Conservation (phyloP, 495 filamentous ascomycete genomes). For the Xylaria curta region DNA sequence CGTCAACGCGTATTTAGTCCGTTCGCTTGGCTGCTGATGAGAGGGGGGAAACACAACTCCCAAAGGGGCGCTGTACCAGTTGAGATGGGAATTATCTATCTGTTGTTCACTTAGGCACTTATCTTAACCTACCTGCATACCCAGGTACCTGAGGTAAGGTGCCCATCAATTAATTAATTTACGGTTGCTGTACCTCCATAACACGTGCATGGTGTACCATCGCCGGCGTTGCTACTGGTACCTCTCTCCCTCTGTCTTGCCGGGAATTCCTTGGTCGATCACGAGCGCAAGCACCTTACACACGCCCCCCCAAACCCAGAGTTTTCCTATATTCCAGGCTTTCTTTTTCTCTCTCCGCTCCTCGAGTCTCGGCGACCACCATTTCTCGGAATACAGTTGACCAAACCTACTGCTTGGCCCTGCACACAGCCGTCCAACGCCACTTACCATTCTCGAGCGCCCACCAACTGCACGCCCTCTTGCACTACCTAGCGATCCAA, state of each 20-base stretch:
- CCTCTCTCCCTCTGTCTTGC: not conserved
- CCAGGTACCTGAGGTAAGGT: conserved; percentile 27
- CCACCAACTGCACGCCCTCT: conserved; percentile 55
- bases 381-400: conserved; percentile 27
- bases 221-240: conserved; percentile 25
- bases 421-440: conserved; percentile 54
- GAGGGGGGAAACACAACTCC: conserved; percentile 1
- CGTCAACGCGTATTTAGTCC: conserved; percentile 20
- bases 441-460: conserved; percentile 51
- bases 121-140: conserved; percentile 8
- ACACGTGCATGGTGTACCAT: conserved; percentile 31
- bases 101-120: conserved; percentile 22
- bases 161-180: conserved; percentile 32
- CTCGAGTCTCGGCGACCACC: conserved; percentile 27
- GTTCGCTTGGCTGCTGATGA: conserved; percentile 23
- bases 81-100: conserved; percentile 26
- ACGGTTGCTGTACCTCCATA: conserved; percentile 29
- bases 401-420: conserved; percentile 41
- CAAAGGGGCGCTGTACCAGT: conserved; percentile 14
- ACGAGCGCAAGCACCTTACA: conserved; percentile 25
- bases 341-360: conserved; percentile 27
- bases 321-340: conserved; percentile 18
- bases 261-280: conserved; percentile 24
- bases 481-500: conserved; percentile 58
- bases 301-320: conserved; percentile 11